Percentiles rank a stretch among this genome's conserved stretches.
Evolutionary conservation across 345 rosid genomes (phyloP).

Genomic region (Populus tremula): DNA sequence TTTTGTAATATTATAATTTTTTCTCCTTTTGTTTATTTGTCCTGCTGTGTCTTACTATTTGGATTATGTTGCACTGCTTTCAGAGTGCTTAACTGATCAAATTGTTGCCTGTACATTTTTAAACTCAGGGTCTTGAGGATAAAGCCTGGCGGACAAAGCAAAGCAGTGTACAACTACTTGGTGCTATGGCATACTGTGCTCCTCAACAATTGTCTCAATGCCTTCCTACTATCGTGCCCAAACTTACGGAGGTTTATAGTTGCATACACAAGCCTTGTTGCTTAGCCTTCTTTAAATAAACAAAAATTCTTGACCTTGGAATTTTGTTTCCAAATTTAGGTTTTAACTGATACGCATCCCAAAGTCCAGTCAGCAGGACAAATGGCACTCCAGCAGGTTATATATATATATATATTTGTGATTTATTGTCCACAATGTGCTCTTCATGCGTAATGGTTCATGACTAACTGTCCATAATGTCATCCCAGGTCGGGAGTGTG

Average conservation of each 20-base stretch:
- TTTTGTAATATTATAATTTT: too few species aligned
- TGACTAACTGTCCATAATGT: conserved; percentile 8
- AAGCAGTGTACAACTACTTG: conserved; percentile 97
- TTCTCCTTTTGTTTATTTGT: too few species aligned
- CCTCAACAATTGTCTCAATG: conserved; percentile 98
- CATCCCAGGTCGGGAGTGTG: conserved; percentile 83
- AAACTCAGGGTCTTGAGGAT: conserved; percentile 83
- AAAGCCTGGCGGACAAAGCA: conserved; percentile 99
- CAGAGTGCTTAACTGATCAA: neutral
- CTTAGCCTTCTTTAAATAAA: conserved; percentile 1
- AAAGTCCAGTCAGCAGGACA: conserved; percentile 98
- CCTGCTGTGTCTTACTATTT: neutral
- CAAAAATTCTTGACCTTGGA: neutral
- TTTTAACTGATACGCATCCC: conserved; percentile 95
- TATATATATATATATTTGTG: neutral
- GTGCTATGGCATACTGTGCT: conserved; percentile 99
- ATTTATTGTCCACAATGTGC: conserved; percentile 3
- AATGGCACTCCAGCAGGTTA: conserved; percentile 95
- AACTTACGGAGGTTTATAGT: conserved; percentile 71
- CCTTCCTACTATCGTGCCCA: conserved; percentile 92
- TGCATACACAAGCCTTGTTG: conserved; percentile 1
- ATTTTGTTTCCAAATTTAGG: conserved; percentile 43
- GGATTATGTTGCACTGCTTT: neutral
- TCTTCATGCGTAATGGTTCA: neutral
- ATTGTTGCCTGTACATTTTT: neutral